phyloP scores from a whole-genome alignment of 1,284 basidiomycete species.

The Ustilago lituana region DNA sequence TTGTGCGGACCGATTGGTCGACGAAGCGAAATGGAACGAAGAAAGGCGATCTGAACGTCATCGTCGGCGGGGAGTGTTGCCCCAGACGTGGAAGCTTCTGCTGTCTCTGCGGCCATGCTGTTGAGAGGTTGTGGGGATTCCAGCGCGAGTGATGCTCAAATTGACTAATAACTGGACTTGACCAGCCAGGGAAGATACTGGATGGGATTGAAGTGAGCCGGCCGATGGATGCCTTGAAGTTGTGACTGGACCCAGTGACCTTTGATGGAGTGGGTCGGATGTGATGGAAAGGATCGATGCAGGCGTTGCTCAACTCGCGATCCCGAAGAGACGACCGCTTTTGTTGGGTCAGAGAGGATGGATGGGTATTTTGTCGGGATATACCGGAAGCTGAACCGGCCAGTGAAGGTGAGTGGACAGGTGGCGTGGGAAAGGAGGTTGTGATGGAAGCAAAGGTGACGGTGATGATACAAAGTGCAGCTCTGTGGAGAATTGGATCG shows the following conservation, averaged over 20 bases:
- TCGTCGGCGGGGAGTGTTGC: constrained; percentile 34
- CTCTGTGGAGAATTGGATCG: constrained; percentile 1
- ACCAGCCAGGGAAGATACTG: too few relatives aligned
- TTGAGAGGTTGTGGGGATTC: neutral
- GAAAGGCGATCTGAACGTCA: constrained; percentile 50
- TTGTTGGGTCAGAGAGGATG: too few relatives aligned
- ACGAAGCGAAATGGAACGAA: constrained; percentile 51
- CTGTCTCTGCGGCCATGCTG: constrained; percentile 16
- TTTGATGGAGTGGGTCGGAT: neutral
- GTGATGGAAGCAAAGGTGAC: neutral
- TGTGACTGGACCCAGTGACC: too few relatives aligned
- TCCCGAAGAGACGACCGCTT: too few relatives aligned
- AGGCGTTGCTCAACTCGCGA: neutral
- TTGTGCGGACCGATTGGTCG: constrained; percentile 58
- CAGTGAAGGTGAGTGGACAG: neutral
- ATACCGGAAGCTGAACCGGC: neutral
- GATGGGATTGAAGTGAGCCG: too few relatives aligned
- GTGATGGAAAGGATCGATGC: too few relatives aligned
- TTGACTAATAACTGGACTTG: too few relatives aligned
- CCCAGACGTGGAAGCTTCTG: constrained; percentile 12
- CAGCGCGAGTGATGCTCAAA: too few relatives aligned
- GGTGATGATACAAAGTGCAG: too few relatives aligned
- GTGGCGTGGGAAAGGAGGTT: neutral
- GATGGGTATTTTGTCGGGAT: neutral
- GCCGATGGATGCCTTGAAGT: too few relatives aligned